Base-by-base conservation (phyloP, 2,329 filamentous ascomycete genomes). In the Pyrenophora graminea region DNA sequence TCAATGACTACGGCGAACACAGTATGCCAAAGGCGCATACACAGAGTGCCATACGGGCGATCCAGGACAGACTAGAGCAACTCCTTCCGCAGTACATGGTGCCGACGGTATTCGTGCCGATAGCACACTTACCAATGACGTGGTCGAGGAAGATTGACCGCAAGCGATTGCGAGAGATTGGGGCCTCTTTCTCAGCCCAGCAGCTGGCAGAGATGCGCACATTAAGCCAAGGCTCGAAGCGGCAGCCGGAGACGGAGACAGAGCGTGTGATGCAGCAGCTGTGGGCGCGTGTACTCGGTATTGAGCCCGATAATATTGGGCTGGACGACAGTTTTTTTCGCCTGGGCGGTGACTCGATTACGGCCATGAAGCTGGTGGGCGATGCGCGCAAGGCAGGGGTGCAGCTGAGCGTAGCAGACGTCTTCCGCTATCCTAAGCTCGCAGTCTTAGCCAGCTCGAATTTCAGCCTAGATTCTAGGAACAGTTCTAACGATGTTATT, bases 121-220 rank as follows among this genome's bases (percentile, higher is more conserved):
- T 81, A 27, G 73, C 67, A 19, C 51, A 69, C 6, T 63, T 82
- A 15, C 80, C 80, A 0, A 61, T 74, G 1, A 61, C 77, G 6
- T 64, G 73, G 2, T 80, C 79, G 4, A 73, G 76, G 0, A 82
- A 82, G 42, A 50, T 55, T 5, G 59, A 70, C 40, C 55, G 66
- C 2, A 64, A 58, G 51, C 32, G 39, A 13, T 38, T 69, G 4
- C 53, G 51, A 2, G 48, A 58, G 4, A 58, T 61, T 13, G 62
- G 57, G 15, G 34, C 13, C 3, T 47, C 45, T 3, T 39, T 30
- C 1, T 43, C 45, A 1, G 9, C 27, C 19, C 31, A 49, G 37
- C 21, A 53, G 23, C 17, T 48, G 6, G 39, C 39, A 6, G 13
- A 48, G 13, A 4, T 48, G 13, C 45, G 39, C 2, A 38, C 15